These are phyloP conservation scores for Conidiobolus incongruus DNA, from an alignment of 371 early-diverging fungal genomes.

Conservation along the genomic window DNA sequence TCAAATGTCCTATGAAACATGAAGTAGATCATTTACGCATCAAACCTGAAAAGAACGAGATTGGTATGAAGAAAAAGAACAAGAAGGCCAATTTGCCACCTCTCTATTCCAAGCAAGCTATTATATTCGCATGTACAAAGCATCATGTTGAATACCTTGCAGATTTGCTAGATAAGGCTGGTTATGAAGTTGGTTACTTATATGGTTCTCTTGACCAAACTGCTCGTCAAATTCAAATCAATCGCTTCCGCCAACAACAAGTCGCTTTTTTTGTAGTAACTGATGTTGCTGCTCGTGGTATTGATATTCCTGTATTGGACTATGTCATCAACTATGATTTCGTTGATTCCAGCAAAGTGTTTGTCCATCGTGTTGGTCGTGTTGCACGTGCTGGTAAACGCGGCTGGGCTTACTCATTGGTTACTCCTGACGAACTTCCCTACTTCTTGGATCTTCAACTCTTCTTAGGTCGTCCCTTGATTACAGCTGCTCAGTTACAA, in stretches of 20 bases:
- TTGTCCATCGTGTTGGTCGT: slow-evolving; percentile 1
- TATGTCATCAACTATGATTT: slow-evolving; percentile 3
- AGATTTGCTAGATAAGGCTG: background rate
- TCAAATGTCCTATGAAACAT: background rate
- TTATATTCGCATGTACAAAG: slow-evolving; percentile 2
- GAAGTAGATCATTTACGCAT: no score
- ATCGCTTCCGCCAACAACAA: background rate
- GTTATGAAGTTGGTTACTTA: background rate
- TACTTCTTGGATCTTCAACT: slow-evolving; percentile 80
- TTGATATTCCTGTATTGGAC: background rate
- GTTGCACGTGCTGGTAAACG: background rate
- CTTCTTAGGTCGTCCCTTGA: slow-evolving; percentile 55
- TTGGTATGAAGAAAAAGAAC: no score
- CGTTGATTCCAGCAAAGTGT: background rate
- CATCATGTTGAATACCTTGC: background rate
- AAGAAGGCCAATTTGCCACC: no score
- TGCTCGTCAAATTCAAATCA: background rate
- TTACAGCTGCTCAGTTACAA: slow-evolving; percentile 17
- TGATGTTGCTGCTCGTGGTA: slow-evolving; percentile 1
- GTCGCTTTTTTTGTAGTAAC: background rate
- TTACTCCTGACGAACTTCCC: slow-evolving; percentile 22
- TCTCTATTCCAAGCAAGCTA: background rate
- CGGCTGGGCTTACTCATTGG: background rate
- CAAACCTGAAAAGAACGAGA: no score
- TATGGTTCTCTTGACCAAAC: background rate